A percentile compares a stretch with the other conserved stretches of the same genome.
These are phyloP conservation scores for Termitomyces sp. DNA, from an alignment of 768 basidiomycete genomes.

Conservation along the genomic window DNA sequence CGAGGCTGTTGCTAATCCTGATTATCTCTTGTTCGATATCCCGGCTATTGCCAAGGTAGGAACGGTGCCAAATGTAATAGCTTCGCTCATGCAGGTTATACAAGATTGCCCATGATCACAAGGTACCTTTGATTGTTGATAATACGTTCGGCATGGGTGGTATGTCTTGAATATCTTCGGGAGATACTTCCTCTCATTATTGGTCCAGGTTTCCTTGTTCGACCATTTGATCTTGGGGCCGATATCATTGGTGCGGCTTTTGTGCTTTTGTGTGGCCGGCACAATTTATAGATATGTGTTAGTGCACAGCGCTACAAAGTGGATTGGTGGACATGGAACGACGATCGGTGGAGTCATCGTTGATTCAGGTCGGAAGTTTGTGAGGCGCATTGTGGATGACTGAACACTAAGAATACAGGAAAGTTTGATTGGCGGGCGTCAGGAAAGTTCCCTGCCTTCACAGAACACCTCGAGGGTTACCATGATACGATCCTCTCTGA, in stretches of 20 bases:
- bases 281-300: not conserved
- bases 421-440: constrained; percentile 74
- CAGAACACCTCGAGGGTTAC: constrained; percentile 72
- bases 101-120: constrained; percentile 67
- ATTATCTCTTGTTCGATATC: constrained; percentile 65
- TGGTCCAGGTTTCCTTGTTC: constrained; percentile 53
- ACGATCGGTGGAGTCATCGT: constrained; percentile 77
- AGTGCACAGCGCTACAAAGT: constrained; percentile 82
- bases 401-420: constrained; percentile 26
- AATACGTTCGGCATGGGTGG: constrained; percentile 79
- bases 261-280: too few relatives aligned
- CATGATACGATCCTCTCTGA: constrained; percentile 69
- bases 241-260: constrained; percentile 59
- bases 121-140: constrained; percentile 78
- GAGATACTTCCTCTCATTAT: constrained; percentile 16
- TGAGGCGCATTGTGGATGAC: constrained; percentile 8
- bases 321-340: constrained; percentile 82
- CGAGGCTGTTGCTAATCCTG: constrained; percentile 81
- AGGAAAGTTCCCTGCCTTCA: constrained; percentile 73
- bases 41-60: constrained; percentile 65
- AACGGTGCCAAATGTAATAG: not conserved
- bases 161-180: constrained; percentile 17
- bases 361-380: constrained; percentile 50
- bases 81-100: not conserved
- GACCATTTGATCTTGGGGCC: constrained; percentile 72